These are phyloP conservation scores for Apiospora aurea DNA, from an alignment of 2,329 filamentous ascomycete species.

Conservation along the genomic window DNA sequence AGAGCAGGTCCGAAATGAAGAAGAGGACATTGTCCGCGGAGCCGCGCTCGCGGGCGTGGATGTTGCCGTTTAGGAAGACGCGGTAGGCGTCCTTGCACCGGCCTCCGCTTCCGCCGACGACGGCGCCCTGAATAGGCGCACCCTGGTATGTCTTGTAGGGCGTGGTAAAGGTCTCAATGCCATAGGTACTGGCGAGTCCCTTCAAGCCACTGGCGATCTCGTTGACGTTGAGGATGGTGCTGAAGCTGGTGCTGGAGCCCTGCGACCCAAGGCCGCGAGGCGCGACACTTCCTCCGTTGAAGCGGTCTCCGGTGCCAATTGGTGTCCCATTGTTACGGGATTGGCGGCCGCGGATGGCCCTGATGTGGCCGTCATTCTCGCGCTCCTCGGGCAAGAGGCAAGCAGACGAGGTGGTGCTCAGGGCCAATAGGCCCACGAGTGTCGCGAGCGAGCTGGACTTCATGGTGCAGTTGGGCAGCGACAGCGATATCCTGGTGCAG, in stretches of 20 bases:
- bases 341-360: constrained; percentile 17
- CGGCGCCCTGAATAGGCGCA: constrained; percentile 46
- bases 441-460: constrained; percentile 3
- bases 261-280: constrained; percentile 51
- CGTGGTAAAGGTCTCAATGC: constrained; percentile 47
- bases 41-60: constrained; percentile 66
- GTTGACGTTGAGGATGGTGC: constrained; percentile 49
- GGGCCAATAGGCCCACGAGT: constrained; percentile 9
- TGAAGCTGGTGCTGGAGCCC: constrained; percentile 42
- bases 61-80: constrained; percentile 59
- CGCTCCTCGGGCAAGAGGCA: constrained; percentile 23
- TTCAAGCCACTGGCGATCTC: constrained; percentile 50
- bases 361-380: constrained; percentile 20
- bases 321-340: constrained; percentile 32
- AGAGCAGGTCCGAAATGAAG: constrained; percentile 63
- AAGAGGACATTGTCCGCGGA: constrained; percentile 63
- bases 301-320: constrained; percentile 45
- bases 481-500: background rate
- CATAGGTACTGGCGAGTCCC: constrained; percentile 48
- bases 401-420: background rate
- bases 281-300: constrained; percentile 46
- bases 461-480: constrained; percentile 3
- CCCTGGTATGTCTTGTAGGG: constrained; percentile 52
- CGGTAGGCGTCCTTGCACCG: constrained; percentile 51
- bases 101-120: constrained; percentile 49